A percentile compares a stretch with the other conserved stretches of the same genome.
Evolutionary conservation across 306 rosid species (phyloP).

Genomic region (Carpinus fangiana): DNA sequence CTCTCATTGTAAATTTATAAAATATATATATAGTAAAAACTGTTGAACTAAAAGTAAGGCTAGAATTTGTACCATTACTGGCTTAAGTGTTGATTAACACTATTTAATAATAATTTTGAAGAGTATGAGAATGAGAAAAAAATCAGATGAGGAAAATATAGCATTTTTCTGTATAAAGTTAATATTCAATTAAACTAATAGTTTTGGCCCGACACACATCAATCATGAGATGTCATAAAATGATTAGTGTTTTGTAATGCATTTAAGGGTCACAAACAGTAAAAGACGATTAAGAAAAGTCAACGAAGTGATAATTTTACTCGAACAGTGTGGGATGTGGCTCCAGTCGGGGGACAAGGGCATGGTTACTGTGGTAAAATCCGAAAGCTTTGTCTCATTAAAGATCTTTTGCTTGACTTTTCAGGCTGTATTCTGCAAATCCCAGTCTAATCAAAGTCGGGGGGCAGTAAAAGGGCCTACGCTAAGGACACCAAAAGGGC

Average conservation of each 20-base stretch:
- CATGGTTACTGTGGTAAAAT: not conserved
- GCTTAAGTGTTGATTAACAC: no score
- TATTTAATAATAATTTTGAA: no score
- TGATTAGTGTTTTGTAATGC: not conserved
- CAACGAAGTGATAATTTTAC: not conserved
- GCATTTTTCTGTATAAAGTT: no score
- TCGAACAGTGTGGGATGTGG: not conserved
- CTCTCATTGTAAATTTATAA: no score
- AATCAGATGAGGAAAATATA: no score
- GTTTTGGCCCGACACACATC: not conserved
- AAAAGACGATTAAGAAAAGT: not conserved
- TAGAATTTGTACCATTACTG: no score
- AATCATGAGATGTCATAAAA: slow-evolving; percentile 5
- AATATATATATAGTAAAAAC: not conserved
- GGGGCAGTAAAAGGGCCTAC: slow-evolving; percentile 40
- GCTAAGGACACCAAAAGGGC: slow-evolving; percentile 1
- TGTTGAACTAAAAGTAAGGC: no score
- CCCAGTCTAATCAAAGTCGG: slow-evolving; percentile 38
- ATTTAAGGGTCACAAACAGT: not conserved
- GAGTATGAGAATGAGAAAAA: no score
- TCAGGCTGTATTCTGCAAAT: slow-evolving; percentile 14
- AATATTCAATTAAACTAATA: not conserved
- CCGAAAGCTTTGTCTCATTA: not conserved
- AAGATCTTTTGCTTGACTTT: slow-evolving; percentile 26
- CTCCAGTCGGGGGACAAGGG: not conserved